Percentiles rank a stretch among this genome's conserved stretches.
These are phyloP conservation scores for Lathyrus aphaca DNA, from an alignment of 306 rosid genomes.

Conservation along the genomic window DNA sequence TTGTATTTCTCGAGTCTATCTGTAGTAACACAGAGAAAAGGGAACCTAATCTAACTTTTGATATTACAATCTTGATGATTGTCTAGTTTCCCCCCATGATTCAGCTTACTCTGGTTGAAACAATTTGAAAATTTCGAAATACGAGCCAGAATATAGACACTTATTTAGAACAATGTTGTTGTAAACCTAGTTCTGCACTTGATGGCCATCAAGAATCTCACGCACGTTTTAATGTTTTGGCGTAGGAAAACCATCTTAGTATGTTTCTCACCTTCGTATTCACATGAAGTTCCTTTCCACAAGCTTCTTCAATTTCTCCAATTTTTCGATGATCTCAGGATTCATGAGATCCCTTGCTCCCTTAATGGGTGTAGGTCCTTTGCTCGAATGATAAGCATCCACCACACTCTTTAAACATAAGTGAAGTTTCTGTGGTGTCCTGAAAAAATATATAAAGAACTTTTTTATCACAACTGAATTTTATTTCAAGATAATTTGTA, in stretches of 20 bases:
- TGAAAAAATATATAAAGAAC: slow-evolving; percentile 38
- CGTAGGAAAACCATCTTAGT: slow-evolving; percentile 22
- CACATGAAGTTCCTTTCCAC: slow-evolving; percentile 81
- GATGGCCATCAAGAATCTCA: slow-evolving; percentile 26
- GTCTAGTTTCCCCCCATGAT: slow-evolving; percentile 22
- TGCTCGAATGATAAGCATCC: slow-evolving; percentile 81
- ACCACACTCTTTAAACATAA: slow-evolving; percentile 66
- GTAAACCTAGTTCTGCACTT: slow-evolving; percentile 20
- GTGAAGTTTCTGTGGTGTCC: slow-evolving; percentile 91
- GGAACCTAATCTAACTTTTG: slow-evolving; percentile 20
- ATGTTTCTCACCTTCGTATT: slow-evolving; percentile 23
- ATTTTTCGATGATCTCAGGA: slow-evolving; percentile 73
- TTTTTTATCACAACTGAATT: slow-evolving; percentile 6
- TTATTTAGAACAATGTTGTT: slow-evolving; percentile 20
- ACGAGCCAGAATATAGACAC: slow-evolving; percentile 16
- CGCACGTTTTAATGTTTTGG: not conserved
- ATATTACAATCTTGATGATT: slow-evolving; percentile 1
- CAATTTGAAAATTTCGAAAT: not conserved
- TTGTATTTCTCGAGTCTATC: not conserved
- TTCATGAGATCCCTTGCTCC: slow-evolving; percentile 91
- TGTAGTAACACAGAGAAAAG: not conserved
- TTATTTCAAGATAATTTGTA: slow-evolving; percentile 2
- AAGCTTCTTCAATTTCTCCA: slow-evolving; percentile 66
- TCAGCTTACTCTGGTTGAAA: slow-evolving; percentile 1
- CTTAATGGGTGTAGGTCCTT: slow-evolving; percentile 77